These are phyloP conservation scores for Lablab purpureus DNA, from an alignment of 306 rosid genomes.

Conservation along the genomic window DNA sequence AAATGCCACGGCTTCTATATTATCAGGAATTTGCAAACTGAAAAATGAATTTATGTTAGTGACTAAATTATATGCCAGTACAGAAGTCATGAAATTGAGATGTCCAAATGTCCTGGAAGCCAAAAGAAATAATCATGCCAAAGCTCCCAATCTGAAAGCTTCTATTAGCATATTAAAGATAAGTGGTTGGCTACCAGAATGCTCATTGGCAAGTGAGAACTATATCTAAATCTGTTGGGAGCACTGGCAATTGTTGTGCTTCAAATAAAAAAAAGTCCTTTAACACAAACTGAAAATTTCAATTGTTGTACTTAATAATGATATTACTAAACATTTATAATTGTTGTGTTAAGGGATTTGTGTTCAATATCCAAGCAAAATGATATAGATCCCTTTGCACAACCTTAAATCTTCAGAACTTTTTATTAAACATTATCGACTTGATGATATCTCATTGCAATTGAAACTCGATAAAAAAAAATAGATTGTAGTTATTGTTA, in stretches of 20 bases:
- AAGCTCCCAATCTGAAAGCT: slow-evolving; percentile 38
- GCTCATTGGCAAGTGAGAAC: slow-evolving; percentile 17
- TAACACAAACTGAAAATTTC: too few species aligned
- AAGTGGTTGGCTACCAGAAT: slow-evolving; percentile 24
- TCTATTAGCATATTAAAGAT: slow-evolving; percentile 6
- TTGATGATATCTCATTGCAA: slow-evolving; percentile 16
- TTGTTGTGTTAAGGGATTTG: not conserved
- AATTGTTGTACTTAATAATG: too few species aligned
- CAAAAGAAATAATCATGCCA: slow-evolving; percentile 18
- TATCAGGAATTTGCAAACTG: too few species aligned
- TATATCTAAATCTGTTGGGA: slow-evolving; percentile 22
- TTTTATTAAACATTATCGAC: not conserved
- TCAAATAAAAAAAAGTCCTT: not conserved
- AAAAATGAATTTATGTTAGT: slow-evolving; percentile 31
- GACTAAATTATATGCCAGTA: not conserved
- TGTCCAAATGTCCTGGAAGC: not conserved
- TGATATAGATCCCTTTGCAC: slow-evolving; percentile 10
- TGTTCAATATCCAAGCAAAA: not conserved
- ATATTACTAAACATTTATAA: not conserved
- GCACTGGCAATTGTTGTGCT: not conserved
- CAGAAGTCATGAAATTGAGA: slow-evolving; percentile 4
- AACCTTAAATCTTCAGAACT: slow-evolving; percentile 14
- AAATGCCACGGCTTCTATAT: slow-evolving; percentile 5
- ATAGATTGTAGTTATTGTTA: not conserved
- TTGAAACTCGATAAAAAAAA: slow-evolving; percentile 9